Base-by-base conservation (phyloP, 441 rosid genomes). In the Iberis amara region DNA sequence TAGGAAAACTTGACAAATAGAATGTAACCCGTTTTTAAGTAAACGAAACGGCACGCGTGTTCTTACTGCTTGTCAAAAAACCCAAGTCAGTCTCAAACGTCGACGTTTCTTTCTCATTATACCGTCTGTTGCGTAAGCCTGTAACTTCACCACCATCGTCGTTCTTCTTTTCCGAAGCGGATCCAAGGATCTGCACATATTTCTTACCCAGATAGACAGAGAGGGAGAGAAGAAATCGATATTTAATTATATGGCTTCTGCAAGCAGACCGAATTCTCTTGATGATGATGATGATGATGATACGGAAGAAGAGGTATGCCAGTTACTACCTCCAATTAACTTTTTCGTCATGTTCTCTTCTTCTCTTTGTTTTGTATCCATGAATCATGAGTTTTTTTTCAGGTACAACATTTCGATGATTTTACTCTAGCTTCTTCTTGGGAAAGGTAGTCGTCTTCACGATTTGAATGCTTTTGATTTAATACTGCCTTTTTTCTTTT, bases 341-440 rank as follows among this genome's bases (percentile, higher is more conserved):
- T 26, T 26, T 39, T 6, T 57, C 48, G 12, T 18, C 23, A 27
- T 54, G 8, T 47, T 45, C 55, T 39, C 52, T 30, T 39, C 18
- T 55, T 42, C 39, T 36, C 10, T 39, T 38, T 9, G 11, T 23
- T 45, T 47, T 46, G 28, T 38, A 15, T 62, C 32, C 23, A 61
- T 38, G 32, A 40, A 61, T 67, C 37, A 50, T 7, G 0, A 5
- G 18, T 55, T 21, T 0, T n/a, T 23, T 10, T 71, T 8, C 74
- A 90, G 97, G 79, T 86, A 1, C 91, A 90, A 68, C 79, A 87
- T 59, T 94, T 94, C 50, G 89, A 89, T 69, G 99, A 89, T 79
- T 94, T 94, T 49, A 94, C 97, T 26, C 76, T 94, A 36, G 99
- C 96, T 21, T 94, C 97, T 48, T 81, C 99, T 4, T 94, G 99